These are phyloP conservation scores for Parasarocladium wereldwijsianum DNA, from an alignment of 2,329 filamentous ascomycete species.

Conservation along the genomic window DNA sequence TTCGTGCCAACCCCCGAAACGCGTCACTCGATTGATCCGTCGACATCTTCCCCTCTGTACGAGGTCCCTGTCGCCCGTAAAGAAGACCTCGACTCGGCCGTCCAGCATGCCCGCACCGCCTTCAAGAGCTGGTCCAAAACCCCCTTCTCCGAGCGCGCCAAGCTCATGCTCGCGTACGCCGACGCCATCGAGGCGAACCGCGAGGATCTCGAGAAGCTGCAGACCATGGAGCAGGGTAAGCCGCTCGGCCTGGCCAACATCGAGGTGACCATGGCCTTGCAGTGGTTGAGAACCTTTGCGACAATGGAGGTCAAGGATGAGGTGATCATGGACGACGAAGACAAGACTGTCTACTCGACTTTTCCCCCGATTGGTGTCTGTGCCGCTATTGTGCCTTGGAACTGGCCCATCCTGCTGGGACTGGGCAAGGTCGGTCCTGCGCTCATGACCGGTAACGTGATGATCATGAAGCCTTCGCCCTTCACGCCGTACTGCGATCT, in stretches of 20 bases:
- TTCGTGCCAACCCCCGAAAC: conserved; percentile 9
- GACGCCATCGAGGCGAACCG: conserved; percentile 13
- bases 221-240: conserved; percentile 5
- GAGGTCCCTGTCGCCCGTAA: conserved; percentile 13
- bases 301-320: conserved; percentile 10
- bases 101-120: conserved; percentile 12
- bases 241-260: conserved; percentile 4
- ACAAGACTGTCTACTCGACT: conserved; percentile 7
- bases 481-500: conserved; percentile 43
- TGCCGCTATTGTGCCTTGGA: conserved; percentile 37
- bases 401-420: conserved; percentile 32
- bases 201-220: conserved; percentile 10
- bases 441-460: conserved; percentile 37
- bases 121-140: conserved; percentile 16
- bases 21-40: conserved; percentile 13
- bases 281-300: conserved; percentile 14
- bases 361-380: conserved; percentile 22
- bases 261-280: conserved; percentile 10
- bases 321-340: conserved; percentile 15
- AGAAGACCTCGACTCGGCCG: conserved; percentile 16
- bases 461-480: conserved; percentile 43
- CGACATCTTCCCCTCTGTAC: conserved; percentile 16
- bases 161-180: conserved; percentile 11
- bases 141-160: conserved; percentile 11
- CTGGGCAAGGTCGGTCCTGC: conserved; percentile 40